Base-by-base conservation (phyloP, 345 rosid genomes). In the Murraya koenigii region DNA sequence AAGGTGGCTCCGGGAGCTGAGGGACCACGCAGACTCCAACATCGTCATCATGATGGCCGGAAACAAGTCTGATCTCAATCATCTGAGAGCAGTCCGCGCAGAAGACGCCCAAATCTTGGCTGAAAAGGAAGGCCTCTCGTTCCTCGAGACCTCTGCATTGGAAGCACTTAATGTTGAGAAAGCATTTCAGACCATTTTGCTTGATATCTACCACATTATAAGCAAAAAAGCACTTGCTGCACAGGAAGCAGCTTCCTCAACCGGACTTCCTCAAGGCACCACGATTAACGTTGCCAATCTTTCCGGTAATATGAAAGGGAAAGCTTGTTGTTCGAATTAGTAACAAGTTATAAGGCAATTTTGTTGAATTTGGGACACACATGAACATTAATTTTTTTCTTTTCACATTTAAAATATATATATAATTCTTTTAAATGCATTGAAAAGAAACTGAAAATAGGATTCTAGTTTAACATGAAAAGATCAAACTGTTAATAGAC, bases 11-110 rank as follows among this genome's bases (percentile, higher is more conserved):
- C 89, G 88, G 6, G 94, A 90, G 60, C 82, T 89, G 44, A 77
- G 94, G 35, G 92, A 90, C 66, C 92, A 90, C 13, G 94, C 94
- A 1, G 94, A 90, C 77, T 90, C 94, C 73, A 90, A 90, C 89
- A 88, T 90, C 54, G 94, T 90, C 67, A 86, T 90, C 33, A 87
- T 90, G 91, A 55, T 90, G 90, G 91, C 90, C 1, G 94, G 94
- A 20, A 90, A 90, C 85, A 90, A 90, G 66, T 82, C 89, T 22
- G 94, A 90, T 64, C 83, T 90, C 76, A 89, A 87, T 58, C 94
- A 90, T 61, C 82, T 90, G 22, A 47, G 91, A 55, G 82, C 90
- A 1, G 84, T 90, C 32, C 23, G 87, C 0, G 11, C 78, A 0
- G 92, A 85, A 17, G 85, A 86, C 44, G 90, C 89, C 11, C 80